Evolutionary conservation across 192 early-diverging fungal species (phyloP).

Genomic region (Spinellus fusiger): DNA sequence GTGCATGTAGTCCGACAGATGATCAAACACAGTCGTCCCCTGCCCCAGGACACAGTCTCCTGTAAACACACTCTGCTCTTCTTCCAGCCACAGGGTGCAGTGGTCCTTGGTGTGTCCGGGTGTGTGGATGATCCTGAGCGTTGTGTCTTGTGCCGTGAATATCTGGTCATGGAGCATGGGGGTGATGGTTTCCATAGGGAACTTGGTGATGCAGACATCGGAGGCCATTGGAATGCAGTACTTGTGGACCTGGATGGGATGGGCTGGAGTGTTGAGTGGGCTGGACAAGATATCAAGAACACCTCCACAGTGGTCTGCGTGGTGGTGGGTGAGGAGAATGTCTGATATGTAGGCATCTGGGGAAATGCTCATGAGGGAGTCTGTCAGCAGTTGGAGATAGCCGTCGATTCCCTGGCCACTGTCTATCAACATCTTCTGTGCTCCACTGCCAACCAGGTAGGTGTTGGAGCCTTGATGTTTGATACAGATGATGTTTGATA

Average conservation of each 20-base stretch:
- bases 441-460: slow-evolving; percentile 77
- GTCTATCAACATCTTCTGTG: slow-evolving; percentile 65
- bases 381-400: slow-evolving; percentile 52
- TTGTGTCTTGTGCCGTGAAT: slow-evolving; percentile 57
- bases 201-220: slow-evolving; percentile 26
- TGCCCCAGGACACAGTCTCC: slow-evolving; percentile 83
- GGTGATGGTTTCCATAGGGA: slow-evolving; percentile 16
- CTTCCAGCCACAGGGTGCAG: slow-evolving; percentile 59
- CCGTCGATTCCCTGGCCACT: slow-evolving; percentile 73
- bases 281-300: slow-evolving; percentile 33
- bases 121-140: slow-evolving; percentile 59
- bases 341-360: slow-evolving; percentile 51
- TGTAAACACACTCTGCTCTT: slow-evolving; percentile 64
- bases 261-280: slow-evolving; percentile 1
- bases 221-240: slow-evolving; percentile 10
- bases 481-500: not conserved
- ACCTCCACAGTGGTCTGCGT: slow-evolving; percentile 78
- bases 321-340: slow-evolving; percentile 76
- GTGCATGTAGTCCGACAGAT: slow-evolving; percentile 62
- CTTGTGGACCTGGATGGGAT: slow-evolving; percentile 18
- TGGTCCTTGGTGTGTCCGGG: slow-evolving; percentile 85
- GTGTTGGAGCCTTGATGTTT: slow-evolving; percentile 67
- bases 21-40: slow-evolving; percentile 75
- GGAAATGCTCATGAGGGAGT: slow-evolving; percentile 41
- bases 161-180: slow-evolving; percentile 48